Evolutionary conservation across 345 rosid genomes (phyloP), one percentile per base, ranked within the genome.

Genomic region (Camelina sativa): DNA sequence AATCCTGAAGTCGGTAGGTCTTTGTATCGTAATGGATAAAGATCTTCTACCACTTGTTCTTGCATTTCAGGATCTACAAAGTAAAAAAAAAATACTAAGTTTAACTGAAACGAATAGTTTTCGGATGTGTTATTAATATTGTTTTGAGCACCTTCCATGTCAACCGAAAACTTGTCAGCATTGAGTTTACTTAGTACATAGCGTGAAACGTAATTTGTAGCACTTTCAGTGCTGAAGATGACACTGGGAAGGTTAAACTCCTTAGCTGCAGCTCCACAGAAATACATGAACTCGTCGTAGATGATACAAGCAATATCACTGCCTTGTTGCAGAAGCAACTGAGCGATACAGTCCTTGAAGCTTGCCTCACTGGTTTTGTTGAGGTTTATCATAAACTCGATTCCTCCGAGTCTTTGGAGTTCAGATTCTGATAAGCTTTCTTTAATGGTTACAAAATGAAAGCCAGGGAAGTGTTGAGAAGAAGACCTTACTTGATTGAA

Each of bases 301-400:
- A 90, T 76, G 55, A 90, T 57, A 58, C 89, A 82, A 2, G 72
- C 48, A 10, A 80, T 58, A 46, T 78, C 76, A 23, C 66, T 81
- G 25, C 8, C 23, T 1, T 50, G 35, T 60, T 67, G 62, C 12
- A 67, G 54, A 47, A 68, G 32, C 47, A 60, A 41, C 15, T 68
- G 17, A 38, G 20, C 4, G 20, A 75, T 20, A 32, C 50, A 68
- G 17, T 75, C 55, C 68, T 52, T 46, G 15, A 88, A 80, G 0
- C 85, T 78, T 1, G 25, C 35, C 66, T 61, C 62, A 61, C 86
- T 85, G 19, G 72, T 80, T n/a, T 46, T 68, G 54, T 88, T 85
- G 69, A 90, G 82, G 19, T 41, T 37, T 12, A 16, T 6, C 19
- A 78, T 23, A 9, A 75, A 75, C 62, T 75, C 46, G 2, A 38